These are phyloP conservation scores for Trichodelitschia bisporula DNA, from an alignment of 495 filamentous ascomycete species.

Conservation along the genomic window DNA sequence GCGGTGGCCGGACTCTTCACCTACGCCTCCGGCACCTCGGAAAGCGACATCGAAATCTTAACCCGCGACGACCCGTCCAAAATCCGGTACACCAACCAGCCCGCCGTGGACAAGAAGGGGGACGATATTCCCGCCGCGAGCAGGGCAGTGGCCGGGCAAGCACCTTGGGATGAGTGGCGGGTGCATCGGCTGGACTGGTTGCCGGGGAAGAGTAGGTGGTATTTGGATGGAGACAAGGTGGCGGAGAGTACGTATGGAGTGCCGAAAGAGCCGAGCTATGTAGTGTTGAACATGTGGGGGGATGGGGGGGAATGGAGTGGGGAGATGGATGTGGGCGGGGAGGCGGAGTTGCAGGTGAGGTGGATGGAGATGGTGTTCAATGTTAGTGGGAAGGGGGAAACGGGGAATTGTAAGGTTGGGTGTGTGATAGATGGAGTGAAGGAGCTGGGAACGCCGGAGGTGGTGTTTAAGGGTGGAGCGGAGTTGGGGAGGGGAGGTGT, in stretches of 20 bases:
- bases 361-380: slow-evolving; percentile 58
- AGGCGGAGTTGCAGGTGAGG: slow-evolving; percentile 43
- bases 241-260: slow-evolving; percentile 36
- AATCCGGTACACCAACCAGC: slow-evolving; percentile 56
- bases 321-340: slow-evolving; percentile 33
- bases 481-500: too few species aligned
- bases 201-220: slow-evolving; percentile 36
- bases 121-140: too few species aligned
- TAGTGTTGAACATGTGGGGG: slow-evolving; percentile 56
- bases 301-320: slow-evolving; percentile 53
- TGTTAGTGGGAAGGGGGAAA: too few species aligned
- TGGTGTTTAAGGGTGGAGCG: too few species aligned
- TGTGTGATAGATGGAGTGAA: too few species aligned
- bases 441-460: too few species aligned
- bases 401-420: too few species aligned
- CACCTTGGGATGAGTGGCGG: slow-evolving; percentile 42
- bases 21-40: slow-evolving; percentile 14
- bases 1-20: slow-evolving; percentile 16
- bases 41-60: slow-evolving; percentile 12
- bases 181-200: slow-evolving; percentile 53
- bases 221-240: slow-evolving; percentile 30
- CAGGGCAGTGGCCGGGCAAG: slow-evolving; percentile 21
- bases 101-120: slow-evolving; percentile 15
- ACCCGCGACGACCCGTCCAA: slow-evolving; percentile 6
- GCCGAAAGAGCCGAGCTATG: slow-evolving; percentile 29